Evolutionary conservation across 139 green algal genomes (phyloP).

Genomic region (Chlamydomonas applanata): DNA sequence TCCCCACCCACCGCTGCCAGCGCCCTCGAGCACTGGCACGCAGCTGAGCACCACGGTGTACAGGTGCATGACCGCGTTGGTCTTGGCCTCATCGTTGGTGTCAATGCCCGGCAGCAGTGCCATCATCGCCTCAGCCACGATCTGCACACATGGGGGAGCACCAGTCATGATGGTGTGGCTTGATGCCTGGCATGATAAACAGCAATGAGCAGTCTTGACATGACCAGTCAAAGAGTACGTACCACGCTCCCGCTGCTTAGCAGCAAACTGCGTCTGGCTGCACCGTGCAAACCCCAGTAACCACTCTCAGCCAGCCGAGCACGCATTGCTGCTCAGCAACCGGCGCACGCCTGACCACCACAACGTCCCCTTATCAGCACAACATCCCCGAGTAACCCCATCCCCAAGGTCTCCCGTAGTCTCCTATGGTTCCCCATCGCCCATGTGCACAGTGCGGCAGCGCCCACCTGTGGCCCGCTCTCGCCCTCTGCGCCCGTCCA

Average conservation of each 20-base stretch:
- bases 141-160: conserved; percentile 6
- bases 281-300: no score
- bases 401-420: no score
- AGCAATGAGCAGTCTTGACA: no score
- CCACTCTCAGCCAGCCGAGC: no score
- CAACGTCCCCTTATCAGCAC: no score
- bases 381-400: no score
- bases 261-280: no score
- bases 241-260: no score
- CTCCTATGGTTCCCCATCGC: not conserved
- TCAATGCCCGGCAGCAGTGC: conserved; percentile 89
- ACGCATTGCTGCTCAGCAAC: no score
- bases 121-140: conserved; percentile 75
- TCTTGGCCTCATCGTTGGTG: conserved; percentile 91
- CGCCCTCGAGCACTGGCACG: not conserved
- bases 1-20: conserved; percentile 17
- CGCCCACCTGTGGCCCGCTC: conserved; percentile 24
- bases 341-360: no score
- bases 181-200: conserved; percentile 8
- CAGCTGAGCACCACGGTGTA: not conserved
- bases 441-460: not conserved
- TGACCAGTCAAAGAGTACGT: no score
- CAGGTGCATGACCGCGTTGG: conserved; percentile 74
- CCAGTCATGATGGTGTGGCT: not conserved
- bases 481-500: conserved; percentile 34